Evolutionary conservation across 805 yeast species (phyloP).

Genomic region (Kuraishia hungarica): DNA sequence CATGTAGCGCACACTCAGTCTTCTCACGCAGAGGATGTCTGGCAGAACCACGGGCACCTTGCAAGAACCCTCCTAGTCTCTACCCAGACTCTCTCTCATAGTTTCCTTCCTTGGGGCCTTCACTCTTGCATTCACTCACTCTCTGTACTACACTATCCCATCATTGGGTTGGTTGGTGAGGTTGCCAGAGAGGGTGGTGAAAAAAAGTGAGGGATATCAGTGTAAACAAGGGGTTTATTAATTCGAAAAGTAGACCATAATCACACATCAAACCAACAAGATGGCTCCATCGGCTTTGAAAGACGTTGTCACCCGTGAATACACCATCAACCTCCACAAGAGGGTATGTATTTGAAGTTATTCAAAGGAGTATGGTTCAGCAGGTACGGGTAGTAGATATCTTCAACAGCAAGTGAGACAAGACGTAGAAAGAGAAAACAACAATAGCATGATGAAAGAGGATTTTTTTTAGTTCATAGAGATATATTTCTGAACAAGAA

Average conservation of each 20-base stretch:
- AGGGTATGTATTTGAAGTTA: slow-evolving; percentile 61
- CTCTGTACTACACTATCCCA: neutral
- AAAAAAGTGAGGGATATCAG: neutral
- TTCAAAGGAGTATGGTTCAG: neutral
- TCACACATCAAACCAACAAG: slow-evolving; percentile 8
- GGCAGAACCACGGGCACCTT: neutral
- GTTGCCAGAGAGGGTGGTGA: slow-evolving; percentile 1
- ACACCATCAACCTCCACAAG: slow-evolving; percentile 99
- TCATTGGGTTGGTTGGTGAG: neutral
- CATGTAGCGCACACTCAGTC: neutral
- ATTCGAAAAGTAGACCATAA: neutral
- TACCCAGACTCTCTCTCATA: neutral
- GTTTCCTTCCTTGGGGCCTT: neutral
- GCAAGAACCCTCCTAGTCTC: neutral
- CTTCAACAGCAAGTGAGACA: neutral
- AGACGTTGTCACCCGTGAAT: slow-evolving; percentile 99
- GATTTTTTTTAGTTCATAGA: too few species aligned
- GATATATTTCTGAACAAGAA: neutral
- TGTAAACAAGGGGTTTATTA: neutral
- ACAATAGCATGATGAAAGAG: neutral
- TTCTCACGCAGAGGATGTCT: neutral
- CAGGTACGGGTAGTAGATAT: neutral
- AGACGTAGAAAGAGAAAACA: neutral
- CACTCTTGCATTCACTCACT: neutral
- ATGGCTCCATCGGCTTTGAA: slow-evolving; percentile 59